Conservation (phyloP, 208 protist species). For the Crithidia brevicula region DNA sequence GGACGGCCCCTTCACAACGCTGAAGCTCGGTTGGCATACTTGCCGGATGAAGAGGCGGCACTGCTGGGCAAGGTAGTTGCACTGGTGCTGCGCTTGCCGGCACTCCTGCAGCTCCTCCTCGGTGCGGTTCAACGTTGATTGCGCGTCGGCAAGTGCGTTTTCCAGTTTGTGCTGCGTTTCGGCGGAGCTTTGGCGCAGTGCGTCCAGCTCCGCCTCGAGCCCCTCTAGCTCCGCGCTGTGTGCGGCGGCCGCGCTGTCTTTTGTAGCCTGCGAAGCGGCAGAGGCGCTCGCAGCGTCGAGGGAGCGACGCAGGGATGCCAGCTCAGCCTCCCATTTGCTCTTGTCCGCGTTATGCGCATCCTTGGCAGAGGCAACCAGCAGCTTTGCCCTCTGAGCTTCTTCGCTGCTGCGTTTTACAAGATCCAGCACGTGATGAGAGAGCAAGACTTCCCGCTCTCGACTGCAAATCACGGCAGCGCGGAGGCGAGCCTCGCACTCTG, state of each 20-base stretch:
- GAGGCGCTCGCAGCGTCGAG: constrained; percentile 8
- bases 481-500: constrained; percentile 23
- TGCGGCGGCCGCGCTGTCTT: not conserved
- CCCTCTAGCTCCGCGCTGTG: constrained; percentile 8
- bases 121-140: constrained; percentile 27
- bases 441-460: constrained; percentile 9
- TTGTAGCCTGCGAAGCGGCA: not conserved
- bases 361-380: not conserved
- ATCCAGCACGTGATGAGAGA: constrained; percentile 2
- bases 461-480: not conserved
- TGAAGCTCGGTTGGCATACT: constrained; percentile 83
- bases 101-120: constrained; percentile 14
- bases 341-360: constrained; percentile 2
- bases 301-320: not conserved
- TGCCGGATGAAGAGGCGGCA: constrained; percentile 77
- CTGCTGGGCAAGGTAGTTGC: constrained; percentile 63
- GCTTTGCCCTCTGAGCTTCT: not conserved
- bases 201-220: constrained; percentile 24
- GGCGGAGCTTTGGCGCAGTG: constrained; percentile 19
- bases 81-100: constrained; percentile 34
- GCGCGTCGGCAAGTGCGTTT: constrained; percentile 25
- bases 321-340: constrained; percentile 4
- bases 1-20: constrained; percentile 78
- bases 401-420: not conserved
- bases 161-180: constrained; percentile 44